Conservation (phyloP, 306 rosid species). For the Carpinus fangiana region DNA sequence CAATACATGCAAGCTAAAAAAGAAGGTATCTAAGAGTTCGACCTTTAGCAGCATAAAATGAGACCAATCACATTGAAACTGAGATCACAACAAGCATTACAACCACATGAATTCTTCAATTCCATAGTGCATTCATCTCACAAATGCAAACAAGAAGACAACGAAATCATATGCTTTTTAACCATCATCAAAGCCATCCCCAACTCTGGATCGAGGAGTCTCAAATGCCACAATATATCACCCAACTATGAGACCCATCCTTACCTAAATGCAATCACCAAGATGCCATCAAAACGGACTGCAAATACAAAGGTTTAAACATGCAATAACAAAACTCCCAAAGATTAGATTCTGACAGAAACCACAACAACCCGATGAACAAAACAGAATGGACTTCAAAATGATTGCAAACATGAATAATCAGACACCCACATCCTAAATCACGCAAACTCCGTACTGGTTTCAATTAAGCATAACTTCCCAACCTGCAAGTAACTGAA, state of each 20-base stretch:
- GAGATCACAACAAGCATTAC: slow-evolving; percentile 25
- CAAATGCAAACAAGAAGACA: background rate
- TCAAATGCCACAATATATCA: background rate
- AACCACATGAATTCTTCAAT: background rate
- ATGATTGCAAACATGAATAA: background rate
- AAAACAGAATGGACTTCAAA: background rate
- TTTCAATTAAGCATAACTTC: background rate
- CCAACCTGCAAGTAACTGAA: slow-evolving; percentile 2
- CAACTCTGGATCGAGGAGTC: background rate
- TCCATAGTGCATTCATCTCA: background rate
- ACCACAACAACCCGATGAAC: slow-evolving; percentile 1
- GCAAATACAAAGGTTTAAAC: slow-evolving; percentile 43
- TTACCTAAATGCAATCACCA: background rate
- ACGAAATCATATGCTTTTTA: slow-evolving; percentile 4
- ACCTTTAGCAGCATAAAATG: background rate
- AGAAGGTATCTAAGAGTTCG: background rate
- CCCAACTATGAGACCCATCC: background rate
- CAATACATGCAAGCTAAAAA: slow-evolving; percentile 13
- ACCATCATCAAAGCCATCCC: background rate
- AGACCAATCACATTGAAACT: background rate
- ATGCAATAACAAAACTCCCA: slow-evolving; percentile 35
- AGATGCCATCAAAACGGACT: slow-evolving; percentile 32
- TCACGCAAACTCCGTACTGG: slow-evolving; percentile 12
- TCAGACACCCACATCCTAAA: background rate
- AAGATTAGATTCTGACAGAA: slow-evolving; percentile 14